phyloP scores from a whole-genome alignment of 345 rosid genomes.

The Reutealis trisperma region DNA sequence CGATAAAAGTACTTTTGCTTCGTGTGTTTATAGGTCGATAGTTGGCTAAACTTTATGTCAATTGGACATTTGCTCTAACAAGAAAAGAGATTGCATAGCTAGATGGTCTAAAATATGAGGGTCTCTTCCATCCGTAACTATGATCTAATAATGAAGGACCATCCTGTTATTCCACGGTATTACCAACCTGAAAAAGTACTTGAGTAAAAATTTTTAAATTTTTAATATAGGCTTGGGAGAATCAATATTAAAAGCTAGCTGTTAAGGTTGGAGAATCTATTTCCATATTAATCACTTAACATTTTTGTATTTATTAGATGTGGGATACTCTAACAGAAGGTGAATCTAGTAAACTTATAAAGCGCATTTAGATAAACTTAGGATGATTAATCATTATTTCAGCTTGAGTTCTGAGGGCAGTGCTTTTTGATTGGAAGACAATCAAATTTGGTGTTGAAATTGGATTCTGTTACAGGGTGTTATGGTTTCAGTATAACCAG shows the following conservation, averaged over 20 bases:
- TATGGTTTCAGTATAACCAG: slow-evolving; percentile 4
- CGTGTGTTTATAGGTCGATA: background rate
- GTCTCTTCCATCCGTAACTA: background rate
- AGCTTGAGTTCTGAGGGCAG: background rate
- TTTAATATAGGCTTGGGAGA: no score
- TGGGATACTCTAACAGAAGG: no score
- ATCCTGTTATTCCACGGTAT: background rate
- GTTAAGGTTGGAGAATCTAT: no score
- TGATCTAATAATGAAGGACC: background rate
- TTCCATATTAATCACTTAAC: no score
- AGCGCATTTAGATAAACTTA: background rate
- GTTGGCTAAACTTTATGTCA: background rate
- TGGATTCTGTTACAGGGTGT: background rate
- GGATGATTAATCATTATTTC: background rate
- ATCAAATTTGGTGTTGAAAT: slow-evolving; percentile 5
- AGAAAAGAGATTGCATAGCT: background rate
- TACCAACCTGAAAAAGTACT: no score
- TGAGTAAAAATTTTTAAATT: no score
- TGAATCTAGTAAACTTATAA: background rate
- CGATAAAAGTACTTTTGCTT: background rate
- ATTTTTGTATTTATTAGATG: no score
- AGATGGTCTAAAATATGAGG: background rate
- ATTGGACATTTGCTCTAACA: no score
- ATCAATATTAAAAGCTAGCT: no score
- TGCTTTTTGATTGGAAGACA: slow-evolving; percentile 4